Evolutionary conservation across 164 flowering plant species (phyloP).

Genomic region (Magnolia changhungtana): DNA sequence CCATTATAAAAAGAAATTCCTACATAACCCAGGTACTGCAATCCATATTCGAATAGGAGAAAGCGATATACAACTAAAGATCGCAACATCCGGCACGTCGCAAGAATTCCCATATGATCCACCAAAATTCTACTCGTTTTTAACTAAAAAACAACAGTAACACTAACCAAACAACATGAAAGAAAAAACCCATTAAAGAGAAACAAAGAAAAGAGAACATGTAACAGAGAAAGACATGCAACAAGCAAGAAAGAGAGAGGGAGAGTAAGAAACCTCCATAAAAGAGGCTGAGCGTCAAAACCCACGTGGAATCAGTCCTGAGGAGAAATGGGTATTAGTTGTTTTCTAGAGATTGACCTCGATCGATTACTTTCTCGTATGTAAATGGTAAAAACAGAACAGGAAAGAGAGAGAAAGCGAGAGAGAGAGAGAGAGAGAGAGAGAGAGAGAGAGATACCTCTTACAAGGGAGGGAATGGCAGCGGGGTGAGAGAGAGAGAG

Average conservation of each 20-base stretch:
- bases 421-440: background rate
- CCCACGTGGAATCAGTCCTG: slow-evolving; percentile 20
- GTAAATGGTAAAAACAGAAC: background rate
- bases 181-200: background rate
- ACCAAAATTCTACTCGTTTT: slow-evolving; percentile 10
- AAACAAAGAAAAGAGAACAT: background rate
- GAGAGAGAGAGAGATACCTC: background rate
- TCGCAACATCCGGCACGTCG: background rate
- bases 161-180: slow-evolving; percentile 4
- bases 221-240: slow-evolving; percentile 14
- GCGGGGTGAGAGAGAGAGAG: background rate
- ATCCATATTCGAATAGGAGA: background rate
- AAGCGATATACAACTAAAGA: background rate
- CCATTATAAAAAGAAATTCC: background rate
- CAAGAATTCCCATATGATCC: slow-evolving; percentile 18
- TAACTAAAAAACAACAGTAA: slow-evolving; percentile 1
- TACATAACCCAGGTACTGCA: background rate
- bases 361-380: slow-evolving; percentile 12
- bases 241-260: background rate
- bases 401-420: background rate
- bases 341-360: slow-evolving; percentile 15
- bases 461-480: background rate
- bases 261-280: slow-evolving; percentile 21
- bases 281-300: slow-evolving; percentile 24
- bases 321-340: slow-evolving; percentile 19